These are phyloP conservation scores for Tympanopsis confertula DNA, from an alignment of 2,329 filamentous ascomycete species.

Conservation along the genomic window DNA sequence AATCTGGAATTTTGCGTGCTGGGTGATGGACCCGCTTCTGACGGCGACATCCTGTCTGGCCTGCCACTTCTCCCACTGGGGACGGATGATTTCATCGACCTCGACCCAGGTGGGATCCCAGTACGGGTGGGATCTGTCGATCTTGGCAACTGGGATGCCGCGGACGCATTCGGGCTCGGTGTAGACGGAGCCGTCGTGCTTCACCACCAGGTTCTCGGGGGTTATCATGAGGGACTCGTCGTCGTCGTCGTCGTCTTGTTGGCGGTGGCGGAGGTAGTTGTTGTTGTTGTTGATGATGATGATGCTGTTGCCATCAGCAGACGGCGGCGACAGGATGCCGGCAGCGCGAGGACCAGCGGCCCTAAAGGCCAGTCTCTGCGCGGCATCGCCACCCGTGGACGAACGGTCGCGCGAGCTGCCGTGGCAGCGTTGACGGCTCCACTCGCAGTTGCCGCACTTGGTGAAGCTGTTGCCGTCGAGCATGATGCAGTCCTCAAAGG, in stretches of 20 bases:
- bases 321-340: not conserved
- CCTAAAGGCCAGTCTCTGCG: slow-evolving; percentile 8
- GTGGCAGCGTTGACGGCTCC: slow-evolving; percentile 23
- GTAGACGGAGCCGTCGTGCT: slow-evolving; percentile 34
- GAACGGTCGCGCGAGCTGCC: slow-evolving; percentile 4
- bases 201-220: slow-evolving; percentile 28
- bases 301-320: not conserved
- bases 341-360: not conserved
- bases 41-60: slow-evolving; percentile 28
- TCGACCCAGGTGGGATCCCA: slow-evolving; percentile 42
- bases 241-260: no score
- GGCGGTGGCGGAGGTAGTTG: slow-evolving; percentile 9
- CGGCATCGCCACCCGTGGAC: slow-evolving; percentile 8
- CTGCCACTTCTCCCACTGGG: slow-evolving; percentile 32
- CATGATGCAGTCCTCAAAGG: slow-evolving; percentile 31
- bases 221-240: slow-evolving; percentile 26
- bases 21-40: slow-evolving; percentile 21
- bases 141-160: slow-evolving; percentile 40
- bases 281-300: not conserved
- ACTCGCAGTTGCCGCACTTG: slow-evolving; percentile 38
- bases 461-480: slow-evolving; percentile 27
- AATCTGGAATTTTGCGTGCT: slow-evolving; percentile 32
- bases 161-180: slow-evolving; percentile 37
- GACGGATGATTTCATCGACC: slow-evolving; percentile 27
- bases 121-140: slow-evolving; percentile 35